Base-by-base conservation (phyloP, 2,329 filamentous ascomycete genomes). In the Cladosporium sp. region DNA sequence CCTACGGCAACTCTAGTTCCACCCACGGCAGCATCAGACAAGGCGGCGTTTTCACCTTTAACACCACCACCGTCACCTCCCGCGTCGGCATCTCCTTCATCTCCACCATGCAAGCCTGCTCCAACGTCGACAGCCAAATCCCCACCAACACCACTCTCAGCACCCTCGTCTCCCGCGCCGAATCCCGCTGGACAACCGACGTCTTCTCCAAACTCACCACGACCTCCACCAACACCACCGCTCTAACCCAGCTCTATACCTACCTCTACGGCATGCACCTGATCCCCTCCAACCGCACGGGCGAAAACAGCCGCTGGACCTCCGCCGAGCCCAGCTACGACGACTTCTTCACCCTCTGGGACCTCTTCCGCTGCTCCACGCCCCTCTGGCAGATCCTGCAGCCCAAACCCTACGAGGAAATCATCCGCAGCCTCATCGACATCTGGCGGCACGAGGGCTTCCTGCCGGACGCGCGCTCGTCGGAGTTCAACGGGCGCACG, bases 281-380 rank as follows among this genome's bases (percentile, higher is more conserved):
- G 11, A 76, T 86, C 10, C 84, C 84, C 0, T 83, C 82, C 0
- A 86, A 87, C 62, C 80, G 82, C 58, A 87, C 84, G 0, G 83
- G 83, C 0, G 84, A 87, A 62, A 87, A 87, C 55, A 83, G 84
- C 0, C 66, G 73, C 1, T 87, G 84, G 84, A 63, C 69, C 1
- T 83, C 81, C 1, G 59, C 62, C 0, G 84, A 87, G 65, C 85
- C 85, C 1, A 86, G 86, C 62, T 87, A 85, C 59, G 81, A 85
- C 53, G 84, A 87, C 54, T 79, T 84, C n/a, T 87, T 86, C 61
- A 87, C 85, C 0, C 78, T 86, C n/a, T 88, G 85, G 85, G 70
- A 75, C 58, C 63, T 75, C 59, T 84, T 86, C 65, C 81, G 85
- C 22, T 87, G 82, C 62, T 78, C 80, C 1, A 86, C 81, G 0